Evolutionary conservation across 306 rosid species (phyloP).

Genomic region (Sindora glabra): DNA sequence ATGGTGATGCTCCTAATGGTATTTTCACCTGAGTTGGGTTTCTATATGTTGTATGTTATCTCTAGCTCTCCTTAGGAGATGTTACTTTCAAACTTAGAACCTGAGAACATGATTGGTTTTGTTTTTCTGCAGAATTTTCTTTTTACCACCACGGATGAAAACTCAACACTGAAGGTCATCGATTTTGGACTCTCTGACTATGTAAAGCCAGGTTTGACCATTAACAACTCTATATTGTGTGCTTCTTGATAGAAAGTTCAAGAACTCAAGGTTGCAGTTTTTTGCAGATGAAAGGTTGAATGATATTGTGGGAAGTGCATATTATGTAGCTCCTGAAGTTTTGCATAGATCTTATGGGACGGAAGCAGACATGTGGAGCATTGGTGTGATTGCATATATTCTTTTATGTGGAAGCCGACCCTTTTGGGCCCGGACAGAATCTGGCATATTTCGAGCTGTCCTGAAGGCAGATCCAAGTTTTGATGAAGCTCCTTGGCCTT

Average conservation of each 20-base stretch:
- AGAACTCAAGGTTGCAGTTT: neutral
- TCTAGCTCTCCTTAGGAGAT: no score
- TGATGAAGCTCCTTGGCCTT: slow-evolving; percentile 87
- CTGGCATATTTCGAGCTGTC: slow-evolving; percentile 80
- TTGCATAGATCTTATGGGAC: slow-evolving; percentile 79
- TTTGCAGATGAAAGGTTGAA: slow-evolving; percentile 73
- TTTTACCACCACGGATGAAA: slow-evolving; percentile 54
- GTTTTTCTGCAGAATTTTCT: slow-evolving; percentile 68
- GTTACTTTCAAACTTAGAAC: no score
- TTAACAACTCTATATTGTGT: neutral
- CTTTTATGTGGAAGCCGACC: slow-evolving; percentile 87
- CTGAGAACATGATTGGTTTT: neutral
- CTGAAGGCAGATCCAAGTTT: slow-evolving; percentile 79
- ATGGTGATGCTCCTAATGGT: no score
- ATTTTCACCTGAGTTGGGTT: no score
- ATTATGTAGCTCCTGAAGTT: slow-evolving; percentile 91
- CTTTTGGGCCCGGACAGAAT: slow-evolving; percentile 80
- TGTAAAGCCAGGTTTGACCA: slow-evolving; percentile 66
- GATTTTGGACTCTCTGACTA: slow-evolving; percentile 83
- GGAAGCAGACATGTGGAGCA: slow-evolving; percentile 91
- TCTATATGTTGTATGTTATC: no score
- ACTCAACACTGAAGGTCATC: slow-evolving; percentile 53
- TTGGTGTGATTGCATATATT: slow-evolving; percentile 81
- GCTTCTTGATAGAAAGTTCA: neutral
- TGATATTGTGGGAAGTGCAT: slow-evolving; percentile 85